phyloP scores from a whole-genome alignment of 345 rosid genomes.

The Firmiana major region DNA sequence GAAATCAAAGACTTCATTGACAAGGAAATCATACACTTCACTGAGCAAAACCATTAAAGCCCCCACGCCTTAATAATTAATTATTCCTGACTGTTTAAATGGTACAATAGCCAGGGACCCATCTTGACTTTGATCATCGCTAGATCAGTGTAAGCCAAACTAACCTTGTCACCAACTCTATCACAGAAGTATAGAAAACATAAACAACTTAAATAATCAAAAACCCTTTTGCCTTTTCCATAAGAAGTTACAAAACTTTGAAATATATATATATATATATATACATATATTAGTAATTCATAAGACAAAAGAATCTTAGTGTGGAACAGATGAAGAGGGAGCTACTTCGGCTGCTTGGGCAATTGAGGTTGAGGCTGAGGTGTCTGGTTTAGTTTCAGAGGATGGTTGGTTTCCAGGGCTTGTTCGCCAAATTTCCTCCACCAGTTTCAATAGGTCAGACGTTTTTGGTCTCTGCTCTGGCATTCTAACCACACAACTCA shows the following conservation, averaged over 20 bases:
- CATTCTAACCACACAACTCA: constrained; percentile 72
- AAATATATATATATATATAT: too few species aligned
- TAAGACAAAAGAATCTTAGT: constrained; percentile 25
- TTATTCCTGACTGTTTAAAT: background rate
- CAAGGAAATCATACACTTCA: background rate
- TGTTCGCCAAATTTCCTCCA: constrained; percentile 56
- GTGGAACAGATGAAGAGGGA: constrained; percentile 30
- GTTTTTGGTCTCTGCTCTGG: constrained; percentile 82
- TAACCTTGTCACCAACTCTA: constrained; percentile 16
- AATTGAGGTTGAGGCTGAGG: constrained; percentile 36
- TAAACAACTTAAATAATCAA: constrained; percentile 13
- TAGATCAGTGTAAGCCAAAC: constrained; percentile 16
- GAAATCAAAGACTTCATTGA: too few species aligned
- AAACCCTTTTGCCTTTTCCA: constrained; percentile 12
- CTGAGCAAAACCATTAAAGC: background rate
- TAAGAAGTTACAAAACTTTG: background rate
- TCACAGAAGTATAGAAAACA: background rate
- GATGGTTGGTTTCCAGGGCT: constrained; percentile 33
- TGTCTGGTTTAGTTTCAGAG: constrained; percentile 39
- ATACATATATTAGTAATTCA: background rate
- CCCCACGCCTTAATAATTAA: constrained; percentile 8
- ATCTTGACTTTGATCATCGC: constrained; percentile 15
- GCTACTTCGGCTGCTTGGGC: constrained; percentile 35
- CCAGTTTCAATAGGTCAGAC: constrained; percentile 59
- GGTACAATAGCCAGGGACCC: constrained; percentile 9